Base-by-base conservation (phyloP, 371 early-diverging fungal species). In the Cokeromyces recurvatus region DNA sequence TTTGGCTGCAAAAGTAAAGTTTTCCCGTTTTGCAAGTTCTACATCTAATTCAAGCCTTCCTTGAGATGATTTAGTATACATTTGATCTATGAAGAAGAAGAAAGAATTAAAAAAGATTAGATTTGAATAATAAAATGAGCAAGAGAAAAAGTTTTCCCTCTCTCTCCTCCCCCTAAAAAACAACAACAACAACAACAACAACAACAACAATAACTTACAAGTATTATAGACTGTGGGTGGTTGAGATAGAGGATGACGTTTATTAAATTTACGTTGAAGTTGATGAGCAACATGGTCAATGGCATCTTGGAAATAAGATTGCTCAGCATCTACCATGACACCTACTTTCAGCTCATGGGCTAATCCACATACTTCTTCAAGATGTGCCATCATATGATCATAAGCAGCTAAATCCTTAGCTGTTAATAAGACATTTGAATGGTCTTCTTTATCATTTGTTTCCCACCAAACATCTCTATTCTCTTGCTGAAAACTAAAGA, bases 291-390 rank as follows among this genome's bases (percentile, higher is more conserved):
- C 79, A 46, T 84, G 83, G 66, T 94, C 94, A 66, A 97, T 92
- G 19, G 91, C 90, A 5, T 89, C 83, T 69, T 95, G 95, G 79
- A 94, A 95, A 66, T 92, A 90, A 22, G 85, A 77, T 66, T 94
- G 94, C 61, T 97, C 97, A 38, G 97, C 97, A 63, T 97, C 97
- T 16, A 95, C 74, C 86, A 94, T 87, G 25, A 95, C 60, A 4
- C 88, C 79, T 9, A 91, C 91, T 17, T 80, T 68, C 23, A 65
- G 59, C 24, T 74, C 49, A 15, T 64, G 56, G 10, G 93, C 91
- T 46, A 84, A 68, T 21, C 69, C 57, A 47, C 81, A 79, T 1
- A 94, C 70, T 11, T 64, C 58, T 32, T 85, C 75, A 19, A 93
- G 59, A 20, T 90, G 85, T 14, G 49, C 45, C 38, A 90, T 46